Base-by-base conservation (phyloP, 75 land plant genomes). In the Chamaecyparis obtusa region DNA sequence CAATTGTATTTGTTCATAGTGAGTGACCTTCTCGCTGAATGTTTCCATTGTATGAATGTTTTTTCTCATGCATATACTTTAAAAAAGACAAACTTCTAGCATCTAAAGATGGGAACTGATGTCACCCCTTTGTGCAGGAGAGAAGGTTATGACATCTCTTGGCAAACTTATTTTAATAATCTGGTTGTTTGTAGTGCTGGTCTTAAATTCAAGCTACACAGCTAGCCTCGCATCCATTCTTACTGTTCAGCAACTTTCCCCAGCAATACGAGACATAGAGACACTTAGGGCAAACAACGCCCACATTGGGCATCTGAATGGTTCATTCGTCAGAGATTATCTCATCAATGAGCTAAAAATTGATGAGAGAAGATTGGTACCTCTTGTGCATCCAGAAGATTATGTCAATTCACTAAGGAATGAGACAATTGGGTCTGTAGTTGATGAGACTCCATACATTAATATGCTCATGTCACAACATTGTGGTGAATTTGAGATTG, bases 171-270 rank as follows among this genome's bases (percentile, higher is more conserved):
- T 51, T 14, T 51, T 51, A 1, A 51, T 51, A 14, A 14, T 51
- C 16, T 51, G 55, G 55, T 14, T 51, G 16, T 14, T 51, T 51
- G 55, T 51, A 51, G 55, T 51, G 15, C 15, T 51, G 16, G 16
- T 51, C 16, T 51, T 51, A 51, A 51, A 51, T 14, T 51, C 55
- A 51, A 51, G 55, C 55, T 51, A 51, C 16, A 51, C 55, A 51
- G 55, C 55, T 51, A 51, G 55, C 55, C 55, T 51, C 16, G 16
- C 55, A 13, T 51, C 55, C 46, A 83, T 83, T 51, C 57, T 87
- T 30, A 87, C 88, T n/a, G 88, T 83, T 27, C 88, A 87, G 33
- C 88, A 87, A 30, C 87, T 87, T 0, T 33, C 84, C 21, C 88
- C 88, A 30, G 51, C 88, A 32, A 87, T 87, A 67, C 71, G 30